A percentile compares a stretch with the other conserved stretches of the same genome.
These are phyloP conservation scores for Penicillium sp. DNA, from an alignment of 2,329 filamentous ascomycete species.

Conservation along the genomic window DNA sequence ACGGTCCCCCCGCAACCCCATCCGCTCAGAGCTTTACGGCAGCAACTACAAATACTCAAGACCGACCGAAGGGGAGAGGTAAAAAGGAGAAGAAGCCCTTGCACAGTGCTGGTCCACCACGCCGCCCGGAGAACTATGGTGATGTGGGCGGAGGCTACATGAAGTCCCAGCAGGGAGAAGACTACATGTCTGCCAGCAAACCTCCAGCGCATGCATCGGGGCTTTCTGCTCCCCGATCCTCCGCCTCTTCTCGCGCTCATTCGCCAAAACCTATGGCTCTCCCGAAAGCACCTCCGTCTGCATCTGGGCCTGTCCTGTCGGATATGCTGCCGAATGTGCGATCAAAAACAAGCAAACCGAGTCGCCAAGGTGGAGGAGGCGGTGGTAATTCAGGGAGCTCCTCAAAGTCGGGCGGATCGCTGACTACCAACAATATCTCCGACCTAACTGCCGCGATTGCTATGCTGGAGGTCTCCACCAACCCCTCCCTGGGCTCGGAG, in stretches of 20 bases:
- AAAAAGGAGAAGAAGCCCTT: constrained; percentile 66
- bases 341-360: constrained; percentile 66
- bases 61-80: constrained; percentile 44
- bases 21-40: constrained; percentile 16
- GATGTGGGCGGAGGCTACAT: constrained; percentile 73
- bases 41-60: constrained; percentile 12
- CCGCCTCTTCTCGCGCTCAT: constrained; percentile 53
- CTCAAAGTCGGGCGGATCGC: constrained; percentile 53
- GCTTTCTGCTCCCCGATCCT: constrained; percentile 46
- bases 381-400: constrained; percentile 65
- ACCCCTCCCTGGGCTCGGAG: constrained; percentile 70
- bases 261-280: constrained; percentile 43
- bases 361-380: constrained; percentile 73
- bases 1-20: constrained; percentile 33
- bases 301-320: constrained; percentile 79
- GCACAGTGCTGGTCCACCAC: constrained; percentile 66
- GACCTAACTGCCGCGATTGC: constrained; percentile 80
- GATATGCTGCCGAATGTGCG: constrained; percentile 69
- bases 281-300: constrained; percentile 65
- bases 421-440: constrained; percentile 57
- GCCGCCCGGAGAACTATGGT: constrained; percentile 68
- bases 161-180: constrained; percentile 72
- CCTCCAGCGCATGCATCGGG: constrained; percentile 48
- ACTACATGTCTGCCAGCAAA: constrained; percentile 69
- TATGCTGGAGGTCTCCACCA: constrained; percentile 87